phyloP scores from a whole-genome alignment of 208 protist species.

The Trypanosoma platydactyli region DNA sequence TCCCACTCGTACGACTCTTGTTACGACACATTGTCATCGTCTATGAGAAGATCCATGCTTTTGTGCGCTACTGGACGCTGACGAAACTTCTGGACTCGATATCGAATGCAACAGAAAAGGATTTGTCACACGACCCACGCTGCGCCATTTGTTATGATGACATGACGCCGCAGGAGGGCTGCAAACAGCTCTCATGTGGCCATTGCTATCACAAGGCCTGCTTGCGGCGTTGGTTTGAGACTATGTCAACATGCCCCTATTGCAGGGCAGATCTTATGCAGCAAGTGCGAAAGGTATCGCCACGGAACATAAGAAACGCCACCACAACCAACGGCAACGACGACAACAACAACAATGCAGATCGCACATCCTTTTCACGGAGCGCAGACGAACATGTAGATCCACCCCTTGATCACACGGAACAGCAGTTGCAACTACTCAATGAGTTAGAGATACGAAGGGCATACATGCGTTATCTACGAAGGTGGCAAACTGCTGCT shows the following conservation, averaged over 20 bases:
- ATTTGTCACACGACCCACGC: slow-evolving; percentile 52
- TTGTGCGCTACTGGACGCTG: slow-evolving; percentile 49
- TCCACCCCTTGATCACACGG: not conserved
- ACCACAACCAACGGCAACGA: not conserved
- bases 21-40: slow-evolving; percentile 35
- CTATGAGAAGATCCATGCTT: slow-evolving; percentile 32
- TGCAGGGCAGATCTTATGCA: slow-evolving; percentile 66
- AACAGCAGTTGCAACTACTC: not conserved
- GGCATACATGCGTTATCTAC: slow-evolving; percentile 38
- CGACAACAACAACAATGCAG: slow-evolving; percentile 1
- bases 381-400: not conserved
- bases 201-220: slow-evolving; percentile 87
- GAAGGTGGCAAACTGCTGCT: not conserved
- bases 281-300: not conserved
- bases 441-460: slow-evolving; percentile 28
- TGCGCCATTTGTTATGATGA: slow-evolving; percentile 90
- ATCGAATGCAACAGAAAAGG: slow-evolving; percentile 43
- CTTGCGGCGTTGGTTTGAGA: slow-evolving; percentile 76
- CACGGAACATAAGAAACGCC: not conserved
- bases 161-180: slow-evolving; percentile 42
- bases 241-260: slow-evolving; percentile 81
- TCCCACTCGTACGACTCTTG: slow-evolving; percentile 54
- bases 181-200: slow-evolving; percentile 74
- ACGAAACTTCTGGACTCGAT: slow-evolving; percentile 33
- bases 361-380: not conserved